Evolutionary conservation across 148 eudicot species (phyloP).

Genomic region (Nepenthes mirabilis): DNA sequence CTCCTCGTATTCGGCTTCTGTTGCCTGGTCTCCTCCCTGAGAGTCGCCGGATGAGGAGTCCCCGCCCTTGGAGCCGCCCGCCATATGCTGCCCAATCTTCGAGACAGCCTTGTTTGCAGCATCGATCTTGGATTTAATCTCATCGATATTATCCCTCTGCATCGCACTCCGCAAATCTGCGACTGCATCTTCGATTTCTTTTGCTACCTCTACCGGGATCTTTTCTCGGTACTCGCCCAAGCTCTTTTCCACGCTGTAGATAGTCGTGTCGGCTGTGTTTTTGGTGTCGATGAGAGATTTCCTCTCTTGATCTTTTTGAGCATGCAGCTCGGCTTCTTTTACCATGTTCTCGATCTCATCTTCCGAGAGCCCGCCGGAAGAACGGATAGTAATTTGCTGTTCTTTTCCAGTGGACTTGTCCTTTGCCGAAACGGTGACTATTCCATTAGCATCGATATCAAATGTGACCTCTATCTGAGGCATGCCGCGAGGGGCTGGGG

Average conservation of each 20-base stretch:
- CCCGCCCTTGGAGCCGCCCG: conserved; percentile 29
- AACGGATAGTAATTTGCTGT: conserved; percentile 83
- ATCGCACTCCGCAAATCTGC: conserved; percentile 58
- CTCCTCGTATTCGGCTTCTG: conserved; percentile 92
- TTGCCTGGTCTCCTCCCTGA: conserved; percentile 49
- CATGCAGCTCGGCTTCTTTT: conserved; percentile 74
- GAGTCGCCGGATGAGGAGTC: conserved; percentile 31
- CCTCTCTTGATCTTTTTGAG: conserved; percentile 78
- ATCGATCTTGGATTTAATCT: conserved; percentile 71
- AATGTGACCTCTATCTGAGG: conserved; percentile 95
- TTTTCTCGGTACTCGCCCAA: conserved; percentile 70
- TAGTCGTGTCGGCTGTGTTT: conserved; percentile 76
- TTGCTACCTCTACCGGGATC: conserved; percentile 51
- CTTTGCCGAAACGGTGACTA: conserved; percentile 87
- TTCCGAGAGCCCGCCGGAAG: conserved; percentile 85
- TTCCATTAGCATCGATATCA: conserved; percentile 94
- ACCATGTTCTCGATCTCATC: conserved; percentile 84
- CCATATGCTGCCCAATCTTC: conserved; percentile 91
- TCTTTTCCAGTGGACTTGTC: conserved; percentile 82
- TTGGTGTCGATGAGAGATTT: conserved; percentile 66
- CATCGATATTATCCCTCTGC: conserved; percentile 52
- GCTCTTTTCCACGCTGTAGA: conserved; percentile 78
- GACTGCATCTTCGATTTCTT: conserved; percentile 67
- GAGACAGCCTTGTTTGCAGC: conserved; percentile 79
- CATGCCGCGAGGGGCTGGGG: conserved; percentile 90